Percentiles rank a stretch among this genome's conserved stretches.
These are phyloP conservation scores for Ceratocystis destructans DNA, from an alignment of 2,329 filamentous ascomycete species.

Conservation along the genomic window DNA sequence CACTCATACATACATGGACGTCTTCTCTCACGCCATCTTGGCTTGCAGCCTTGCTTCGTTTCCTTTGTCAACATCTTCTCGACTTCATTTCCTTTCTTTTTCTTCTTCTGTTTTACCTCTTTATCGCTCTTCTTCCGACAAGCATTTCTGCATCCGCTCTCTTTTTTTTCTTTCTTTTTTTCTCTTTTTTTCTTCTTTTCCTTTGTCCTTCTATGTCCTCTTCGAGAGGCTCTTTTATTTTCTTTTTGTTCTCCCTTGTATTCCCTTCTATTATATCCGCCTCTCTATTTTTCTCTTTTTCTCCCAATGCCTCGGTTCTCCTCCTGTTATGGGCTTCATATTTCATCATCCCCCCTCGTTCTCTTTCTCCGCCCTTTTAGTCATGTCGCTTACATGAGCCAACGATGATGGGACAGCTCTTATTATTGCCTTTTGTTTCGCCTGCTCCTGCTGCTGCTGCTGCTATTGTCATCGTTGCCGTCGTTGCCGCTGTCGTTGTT, in stretches of 20 bases:
- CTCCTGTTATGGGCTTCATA: neutral
- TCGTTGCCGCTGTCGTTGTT: neutral
- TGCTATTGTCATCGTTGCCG: too few relatives aligned
- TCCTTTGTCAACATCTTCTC: neutral
- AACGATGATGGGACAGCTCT: conserved; percentile 8
- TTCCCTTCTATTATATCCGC: conserved; percentile 2
- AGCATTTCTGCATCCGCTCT: neutral
- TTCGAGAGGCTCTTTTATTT: neutral
- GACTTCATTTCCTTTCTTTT: neutral
- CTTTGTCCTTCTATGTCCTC: neutral
- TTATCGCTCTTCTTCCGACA: neutral
- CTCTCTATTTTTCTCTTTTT: neutral
- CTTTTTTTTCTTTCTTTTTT: neutral
- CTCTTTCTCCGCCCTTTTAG: neutral
- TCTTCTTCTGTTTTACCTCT: neutral
- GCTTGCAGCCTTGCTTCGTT: neutral
- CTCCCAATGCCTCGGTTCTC: neutral
- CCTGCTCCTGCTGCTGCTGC: too few relatives aligned
- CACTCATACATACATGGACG: neutral
- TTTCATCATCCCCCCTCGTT: neutral
- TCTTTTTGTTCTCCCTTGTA: neutral
- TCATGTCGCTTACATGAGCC: conserved; percentile 14
- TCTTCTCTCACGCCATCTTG: neutral
- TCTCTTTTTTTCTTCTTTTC: neutral
- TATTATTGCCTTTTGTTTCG: neutral